Evolutionary conservation across 1,284 basidiomycete genomes (phyloP).

Genomic region (Austroboletus novae-zelandiae): DNA sequence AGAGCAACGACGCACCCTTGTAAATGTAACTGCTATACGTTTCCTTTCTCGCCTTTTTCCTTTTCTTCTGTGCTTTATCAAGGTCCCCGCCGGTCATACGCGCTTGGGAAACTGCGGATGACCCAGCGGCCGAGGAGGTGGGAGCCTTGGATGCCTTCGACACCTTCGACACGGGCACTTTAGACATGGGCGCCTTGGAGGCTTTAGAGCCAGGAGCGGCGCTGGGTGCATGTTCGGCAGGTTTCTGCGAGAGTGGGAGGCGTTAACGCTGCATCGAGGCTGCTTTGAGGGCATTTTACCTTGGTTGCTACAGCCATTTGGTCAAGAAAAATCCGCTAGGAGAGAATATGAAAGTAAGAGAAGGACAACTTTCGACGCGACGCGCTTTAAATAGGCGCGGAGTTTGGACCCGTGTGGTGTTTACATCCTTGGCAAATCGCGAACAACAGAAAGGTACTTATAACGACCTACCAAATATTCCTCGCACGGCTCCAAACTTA

Average conservation of each 20-base stretch:
- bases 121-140: not conserved
- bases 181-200: not conserved
- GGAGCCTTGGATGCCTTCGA: constrained; percentile 28
- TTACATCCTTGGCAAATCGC: too few species aligned
- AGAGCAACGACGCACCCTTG: constrained; percentile 22
- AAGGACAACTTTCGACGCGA: constrained; percentile 1
- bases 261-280: not conserved
- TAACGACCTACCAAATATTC: too few species aligned
- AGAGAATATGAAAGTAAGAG: not conserved
- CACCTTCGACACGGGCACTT: constrained; percentile 9
- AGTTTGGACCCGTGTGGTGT: too few species aligned
- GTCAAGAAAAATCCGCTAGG: not conserved
- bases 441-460: too few species aligned
- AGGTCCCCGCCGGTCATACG: not conserved
- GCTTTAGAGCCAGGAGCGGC: constrained; percentile 20
- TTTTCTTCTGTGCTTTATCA: constrained; percentile 30
- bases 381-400: constrained; percentile 21
- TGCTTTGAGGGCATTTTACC: constrained; percentile 2
- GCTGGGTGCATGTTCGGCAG: not conserved
- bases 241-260: not conserved
- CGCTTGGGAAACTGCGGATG: not conserved
- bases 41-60: constrained; percentile 32
- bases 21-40: constrained; percentile 36
- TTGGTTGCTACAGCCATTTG: constrained; percentile 8
- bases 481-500: too few species aligned